phyloP scores from a whole-genome alignment of 2,329 filamentous ascomycete genomes.

The Pezizomycotina sp. region DNA sequence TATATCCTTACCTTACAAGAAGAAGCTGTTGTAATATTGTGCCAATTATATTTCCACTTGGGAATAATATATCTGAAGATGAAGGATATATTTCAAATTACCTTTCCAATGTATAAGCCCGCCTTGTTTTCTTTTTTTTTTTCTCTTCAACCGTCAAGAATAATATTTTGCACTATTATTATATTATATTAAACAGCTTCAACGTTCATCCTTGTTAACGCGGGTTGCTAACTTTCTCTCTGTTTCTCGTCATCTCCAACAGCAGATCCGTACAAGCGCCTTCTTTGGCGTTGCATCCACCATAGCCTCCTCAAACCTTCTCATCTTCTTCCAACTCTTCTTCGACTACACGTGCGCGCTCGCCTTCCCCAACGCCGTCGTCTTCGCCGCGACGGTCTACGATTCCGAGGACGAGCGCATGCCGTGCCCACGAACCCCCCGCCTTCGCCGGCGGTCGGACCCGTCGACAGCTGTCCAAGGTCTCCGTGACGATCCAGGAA shows the following conservation, averaged over 20 bases:
- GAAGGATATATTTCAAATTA: not conserved
- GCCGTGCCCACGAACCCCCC: slow-evolving; percentile 14
- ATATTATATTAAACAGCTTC: too few species aligned
- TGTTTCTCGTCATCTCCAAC: too few species aligned
- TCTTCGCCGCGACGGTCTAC: slow-evolving; percentile 2
- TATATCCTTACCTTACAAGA: too few species aligned
- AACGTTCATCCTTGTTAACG: too few species aligned
- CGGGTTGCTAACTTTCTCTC: too few species aligned
- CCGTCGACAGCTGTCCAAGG: too few species aligned
- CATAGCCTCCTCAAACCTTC: too few species aligned
- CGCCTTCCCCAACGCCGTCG: slow-evolving; percentile 10
- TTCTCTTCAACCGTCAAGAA: slow-evolving; percentile 1
- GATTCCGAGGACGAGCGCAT: slow-evolving; percentile 1
- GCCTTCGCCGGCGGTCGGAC: slow-evolving; percentile 18
- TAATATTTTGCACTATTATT: too few species aligned
- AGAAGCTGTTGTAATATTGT: too few species aligned
- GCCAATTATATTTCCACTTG: too few species aligned
- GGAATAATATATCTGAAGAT: slow-evolving; percentile 6
- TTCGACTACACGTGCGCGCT: slow-evolving; percentile 3
- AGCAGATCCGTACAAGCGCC: slow-evolving; percentile 19
- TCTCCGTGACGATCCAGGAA: too few species aligned
- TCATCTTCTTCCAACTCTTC: slow-evolving; percentile 13
- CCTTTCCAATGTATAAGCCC: slow-evolving; percentile 6
- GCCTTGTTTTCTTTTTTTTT: not conserved
- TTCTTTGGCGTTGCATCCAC: slow-evolving; percentile 16